Base-by-base conservation (phyloP, 2,329 filamentous ascomycete species). In the Akanthomyces dipterigenus region DNA sequence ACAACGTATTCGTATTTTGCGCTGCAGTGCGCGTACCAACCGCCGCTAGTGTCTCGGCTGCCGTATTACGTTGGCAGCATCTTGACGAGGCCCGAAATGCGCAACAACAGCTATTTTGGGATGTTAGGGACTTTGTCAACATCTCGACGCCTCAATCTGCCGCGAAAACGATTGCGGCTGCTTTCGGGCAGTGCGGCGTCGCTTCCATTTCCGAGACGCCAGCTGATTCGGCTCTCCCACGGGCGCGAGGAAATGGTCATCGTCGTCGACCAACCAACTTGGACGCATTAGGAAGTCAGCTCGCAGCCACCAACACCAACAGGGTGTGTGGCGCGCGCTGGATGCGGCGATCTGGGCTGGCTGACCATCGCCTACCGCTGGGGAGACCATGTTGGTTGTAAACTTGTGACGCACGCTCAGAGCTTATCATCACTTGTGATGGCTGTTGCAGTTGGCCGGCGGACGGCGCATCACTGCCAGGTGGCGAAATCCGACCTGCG, bases 251-350 rank as follows among this genome's bases (percentile, higher is more conserved):
- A 46, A 48, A 38, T n/a, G 16, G 22, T 53, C n/a, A 31, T 11
- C 22, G n/a, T 50, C 48, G n/a, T n/a, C n/a, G n/a, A n/a, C n/a
- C n/a, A n/a, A n/a, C n/a, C n/a, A 11, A 6, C 42, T 24, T 36
- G 12, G 55, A 57, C 43, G 55, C 42, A 57, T 57, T 57, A 28
- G 50, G 50, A 54, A 42, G 50, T 14, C 36, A 57, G 28, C 20
- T 54, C 22, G 36, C 26, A 36, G 12, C 20, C 6, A 38, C 20
- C 34, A 40, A 24, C 6, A 38, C 20, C 34, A 40, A 24, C 20
- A 40, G 20, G 20, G 7, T 38, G 22, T 24, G 48, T 26, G 14
- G 8, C 43, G 28, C 28, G 9, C 18, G 22, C 42, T 56, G 54
- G n/a, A 48, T 34, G 53, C 53, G 38, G 38, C 26, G 55, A 57